Percentiles rank a stretch among this genome's conserved stretches.
Evolutionary conservation across 768 basidiomycete genomes (phyloP).

Genomic region (Tulasnella sp.): DNA sequence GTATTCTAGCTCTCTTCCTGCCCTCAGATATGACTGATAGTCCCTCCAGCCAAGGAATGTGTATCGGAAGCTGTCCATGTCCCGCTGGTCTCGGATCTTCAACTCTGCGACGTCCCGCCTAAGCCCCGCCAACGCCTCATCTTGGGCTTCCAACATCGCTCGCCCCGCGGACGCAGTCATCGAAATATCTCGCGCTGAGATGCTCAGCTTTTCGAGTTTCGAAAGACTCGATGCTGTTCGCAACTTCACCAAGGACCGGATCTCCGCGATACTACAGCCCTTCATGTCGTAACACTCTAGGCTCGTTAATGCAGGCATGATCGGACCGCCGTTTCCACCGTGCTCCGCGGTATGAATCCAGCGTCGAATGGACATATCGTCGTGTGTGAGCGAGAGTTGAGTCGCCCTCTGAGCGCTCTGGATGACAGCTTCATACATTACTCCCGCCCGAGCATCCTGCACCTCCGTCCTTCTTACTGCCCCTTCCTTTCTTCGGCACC

Average conservation of each 20-base stretch:
- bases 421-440: neutral
- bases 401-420: neutral
- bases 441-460: neutral
- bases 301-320: neutral
- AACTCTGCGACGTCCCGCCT: neutral
- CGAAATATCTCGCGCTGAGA: slow-evolving; percentile 6
- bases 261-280: neutral
- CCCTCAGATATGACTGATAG: neutral
- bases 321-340: neutral
- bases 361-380: neutral
- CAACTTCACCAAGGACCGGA: neutral
- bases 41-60: slow-evolving; percentile 9
- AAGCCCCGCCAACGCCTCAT: neutral
- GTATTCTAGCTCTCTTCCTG: neutral
- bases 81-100: neutral
- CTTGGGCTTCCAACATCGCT: neutral
- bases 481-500: too few relatives aligned
- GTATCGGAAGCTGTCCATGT: neutral
- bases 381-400: neutral
- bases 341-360: neutral
- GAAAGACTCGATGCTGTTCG: neutral
- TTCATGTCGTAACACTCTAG: neutral
- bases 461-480: neutral
- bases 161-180: neutral
- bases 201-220: neutral